Base-by-base conservation (phyloP, 1,284 basidiomycete species). In the Sporisorium graminicola region DNA sequence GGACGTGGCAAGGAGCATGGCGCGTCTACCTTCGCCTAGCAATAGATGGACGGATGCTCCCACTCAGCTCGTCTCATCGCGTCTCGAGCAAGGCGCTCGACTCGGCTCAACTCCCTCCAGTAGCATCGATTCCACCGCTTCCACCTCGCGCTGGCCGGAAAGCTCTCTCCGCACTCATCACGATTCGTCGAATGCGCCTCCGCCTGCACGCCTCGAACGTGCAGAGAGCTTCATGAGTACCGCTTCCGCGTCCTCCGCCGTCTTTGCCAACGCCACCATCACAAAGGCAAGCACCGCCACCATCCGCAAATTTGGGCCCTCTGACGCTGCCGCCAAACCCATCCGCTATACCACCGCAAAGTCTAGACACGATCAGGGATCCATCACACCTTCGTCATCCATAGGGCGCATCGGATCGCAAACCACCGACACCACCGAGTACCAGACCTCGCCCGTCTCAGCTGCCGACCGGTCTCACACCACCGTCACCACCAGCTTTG, bases 171-270 rank as follows among this genome's bases (percentile, higher is more conserved):
- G 43, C 51, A 47, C 57, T 4, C 26, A 35, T 14, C 31, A 53
- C 8, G 47, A 31, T 13, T 57, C 10, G 5, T 31, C 60, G 2
- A 16, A 16, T 29, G n/a, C 46, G 3, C 63, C 49, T 26, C 20
- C 56, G 18, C 26, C 42, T 16, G 43, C 52, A 14, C 55, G 51
- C n/a, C 54, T 63, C 13, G 59, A 69, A 46, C 62, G 72, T 24
- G 52, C 66, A 6, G 72, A 74, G 35, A 74, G 72, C 72, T 55
- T 62, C 52, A 58, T 74, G 63, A 74, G 72, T 53, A 59, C 66
- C 43, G 58, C 62, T 9, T 57, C 65, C 6, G 49, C 42, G 1
- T 56, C 65, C 18, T 64, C 63, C 2, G 64, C 59, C 26, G 50
- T 63, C 12, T 37, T 62, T 37, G 42, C 69, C n/a, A 29, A 62